Evolutionary conservation across 805 yeast genomes (phyloP), one percentile per base, ranked within the genome.

Genomic region (Saccharomycopsis synnaedendra): DNA sequence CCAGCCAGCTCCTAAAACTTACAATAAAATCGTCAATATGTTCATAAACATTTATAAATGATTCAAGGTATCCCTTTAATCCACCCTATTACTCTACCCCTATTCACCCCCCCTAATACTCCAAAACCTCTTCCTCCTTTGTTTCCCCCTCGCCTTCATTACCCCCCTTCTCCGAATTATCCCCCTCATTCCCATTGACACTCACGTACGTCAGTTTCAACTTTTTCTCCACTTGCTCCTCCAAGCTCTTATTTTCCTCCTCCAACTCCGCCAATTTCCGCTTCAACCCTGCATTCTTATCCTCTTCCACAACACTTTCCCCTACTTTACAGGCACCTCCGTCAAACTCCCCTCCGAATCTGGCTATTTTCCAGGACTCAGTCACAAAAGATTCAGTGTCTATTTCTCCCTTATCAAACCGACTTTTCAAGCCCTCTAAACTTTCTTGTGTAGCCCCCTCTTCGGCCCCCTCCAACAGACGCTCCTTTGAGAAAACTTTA

Each of bases 361-460:
- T 38, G 3, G 43, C 36, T 28, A 43, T 46, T 39, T 49, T 49
- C 52, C 52, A 49, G 6, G 10, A 9, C 4, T 30, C 6, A 19
- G 43, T 29, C 39, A 30, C 36, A 29, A 39, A 32, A 10, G 38
- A 10, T 5, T 38, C 43, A 11, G 5, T 10, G 5, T 28, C 2
- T 29, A 44, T 39, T 4, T 40, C 48, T 6, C 19, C 44, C 9
- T 39, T 19, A 30, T 33, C 32, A 5, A 29, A 19, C 40, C 43
- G 39, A 3, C 38, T 30, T 9, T 9, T 5, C 32, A 40, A n/a
- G 6, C 7, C 27, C 7, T 38, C 41, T 6, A 6, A 19, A 19
- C 19, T 19, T 19, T 19, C 19, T 19, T 19, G 19, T 19, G 19
- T 10, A 38, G n/a, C 7, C 11, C 8, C 27, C n/a, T 8, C n/a